Conservation (phyloP, 257 asterid genomes). For the Capsicum rhomboideum region DNA sequence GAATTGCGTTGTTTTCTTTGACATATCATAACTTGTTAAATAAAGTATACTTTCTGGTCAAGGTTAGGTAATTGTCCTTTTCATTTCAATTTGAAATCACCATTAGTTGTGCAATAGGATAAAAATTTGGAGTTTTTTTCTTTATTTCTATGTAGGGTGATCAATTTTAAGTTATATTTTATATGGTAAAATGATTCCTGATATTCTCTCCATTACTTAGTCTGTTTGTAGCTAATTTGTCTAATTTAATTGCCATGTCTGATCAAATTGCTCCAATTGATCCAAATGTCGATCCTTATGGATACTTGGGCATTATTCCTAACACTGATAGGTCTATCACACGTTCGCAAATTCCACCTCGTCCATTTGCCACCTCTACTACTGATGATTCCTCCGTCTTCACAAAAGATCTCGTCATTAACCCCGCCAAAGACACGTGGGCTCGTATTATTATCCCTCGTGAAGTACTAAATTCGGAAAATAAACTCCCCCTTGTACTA, state of each 20-base stretch:
- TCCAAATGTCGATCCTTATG: constrained; percentile 21
- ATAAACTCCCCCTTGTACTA: too few species aligned
- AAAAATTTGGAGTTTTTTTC: neutral
- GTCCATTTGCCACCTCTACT: constrained; percentile 9
- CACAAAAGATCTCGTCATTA: too few species aligned
- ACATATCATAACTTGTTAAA: neutral
- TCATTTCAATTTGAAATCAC: neutral
- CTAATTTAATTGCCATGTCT: neutral
- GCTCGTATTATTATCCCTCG: too few species aligned
- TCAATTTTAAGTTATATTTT: neutral
- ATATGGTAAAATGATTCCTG: neutral
- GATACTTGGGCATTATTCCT: constrained; percentile 15
- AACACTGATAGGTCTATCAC: constrained; percentile 33
- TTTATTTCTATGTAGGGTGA: neutral
- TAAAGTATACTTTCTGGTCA: neutral
- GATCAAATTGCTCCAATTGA: constrained; percentile 4
- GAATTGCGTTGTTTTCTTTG: neutral
- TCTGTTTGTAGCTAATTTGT: too few species aligned
- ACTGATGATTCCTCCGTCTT: too few species aligned
- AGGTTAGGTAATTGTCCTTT: neutral
- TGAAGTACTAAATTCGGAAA: too few species aligned
- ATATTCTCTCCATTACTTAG: too few species aligned
- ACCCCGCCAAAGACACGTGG: too few species aligned
- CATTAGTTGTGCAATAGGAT: too few species aligned
- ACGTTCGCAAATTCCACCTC: neutral